phyloP scores from a whole-genome alignment of 306 rosid species.

The Castanea sativa region DNA sequence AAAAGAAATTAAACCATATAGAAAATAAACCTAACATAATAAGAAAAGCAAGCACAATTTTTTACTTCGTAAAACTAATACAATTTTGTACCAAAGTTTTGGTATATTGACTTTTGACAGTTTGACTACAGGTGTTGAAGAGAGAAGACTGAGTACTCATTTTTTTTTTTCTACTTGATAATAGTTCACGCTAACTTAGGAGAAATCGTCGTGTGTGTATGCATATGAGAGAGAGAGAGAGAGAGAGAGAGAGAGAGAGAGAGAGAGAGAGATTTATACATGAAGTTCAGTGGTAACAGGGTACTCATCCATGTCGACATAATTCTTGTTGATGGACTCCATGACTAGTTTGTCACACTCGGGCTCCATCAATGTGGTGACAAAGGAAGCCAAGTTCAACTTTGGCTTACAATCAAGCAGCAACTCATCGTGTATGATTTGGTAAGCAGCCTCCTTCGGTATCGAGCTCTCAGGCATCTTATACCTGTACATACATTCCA shows the following conservation, averaged over 20 bases:
- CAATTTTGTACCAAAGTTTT: too few species aligned
- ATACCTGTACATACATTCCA: constrained; percentile 1
- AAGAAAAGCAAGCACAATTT: too few species aligned
- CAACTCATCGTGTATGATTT: constrained; percentile 62
- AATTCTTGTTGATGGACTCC: constrained; percentile 81
- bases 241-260: not conserved
- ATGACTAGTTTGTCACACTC: constrained; percentile 67
- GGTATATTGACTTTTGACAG: not conserved
- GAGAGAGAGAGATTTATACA: constrained; percentile 18
- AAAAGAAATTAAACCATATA: too few species aligned
- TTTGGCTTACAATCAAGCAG: constrained; percentile 58
- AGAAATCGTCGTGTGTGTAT: not conserved
- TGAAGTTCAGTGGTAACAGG: constrained; percentile 80
- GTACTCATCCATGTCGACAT: constrained; percentile 73
- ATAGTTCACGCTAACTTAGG: not conserved
- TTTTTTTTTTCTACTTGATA: not conserved
- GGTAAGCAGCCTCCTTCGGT: constrained; percentile 56
- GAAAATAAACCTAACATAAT: too few species aligned
- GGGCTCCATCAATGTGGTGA: constrained; percentile 80
- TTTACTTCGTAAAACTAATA: too few species aligned
- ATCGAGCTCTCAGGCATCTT: constrained; percentile 56
- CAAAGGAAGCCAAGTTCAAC: constrained; percentile 78
- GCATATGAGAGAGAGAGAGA: not conserved
- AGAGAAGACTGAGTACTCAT: not conserved
- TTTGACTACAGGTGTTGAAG: not conserved